Evolutionary conservation across 116 monocot species (phyloP), one percentile per base, ranked within the genome.

Genomic region (Trichopus zeylanicus): DNA sequence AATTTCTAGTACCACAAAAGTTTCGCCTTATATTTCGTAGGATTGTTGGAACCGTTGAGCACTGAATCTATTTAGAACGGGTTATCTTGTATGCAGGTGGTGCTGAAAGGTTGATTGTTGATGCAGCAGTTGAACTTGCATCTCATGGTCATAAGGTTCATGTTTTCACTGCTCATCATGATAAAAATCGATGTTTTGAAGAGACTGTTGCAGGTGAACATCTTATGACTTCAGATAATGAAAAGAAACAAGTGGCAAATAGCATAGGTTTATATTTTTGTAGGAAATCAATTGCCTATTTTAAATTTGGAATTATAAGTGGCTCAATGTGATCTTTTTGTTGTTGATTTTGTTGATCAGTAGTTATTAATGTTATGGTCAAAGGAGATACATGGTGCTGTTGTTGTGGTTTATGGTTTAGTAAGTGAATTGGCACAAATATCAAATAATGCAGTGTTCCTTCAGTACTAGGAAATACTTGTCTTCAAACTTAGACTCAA

Each of bases 71-170:
- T n/a, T n/a, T n/a, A n/a, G n/a, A n/a, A n/a, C n/a, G n/a, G n/a
- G n/a, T n/a, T n/a, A n/a, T 3, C 16, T 24, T n/a, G 38, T 68
- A n/a, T 82, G 53, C 47, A 95, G 95, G 95, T 63, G 95, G 95
- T 24, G 95, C 95, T 26, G 90, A 95, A 68, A 87, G 95, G 72
- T 68, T 90, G 55, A 95, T 95, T 31, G 84, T 95, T 26, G 95
- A 95, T 71, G 95, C 95, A 24, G 90, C 95, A 38, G 80, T 83
- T 73, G 84, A 95, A 65, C 90, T 95, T 32, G 71, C 90, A 48
- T 57, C 67, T 3, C 79, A 75, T 73, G 90, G 95, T 4, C 95
- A 90, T 31, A 48, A 57, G 67, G 90, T 95, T 59, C 86, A 84
- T 80, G 73, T 90, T 71, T 95, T 95, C 59, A 95, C 84, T 19